Evolutionary conservation across 208 protist genomes (phyloP).

Genomic region (Trypanosoma rangeli): DNA sequence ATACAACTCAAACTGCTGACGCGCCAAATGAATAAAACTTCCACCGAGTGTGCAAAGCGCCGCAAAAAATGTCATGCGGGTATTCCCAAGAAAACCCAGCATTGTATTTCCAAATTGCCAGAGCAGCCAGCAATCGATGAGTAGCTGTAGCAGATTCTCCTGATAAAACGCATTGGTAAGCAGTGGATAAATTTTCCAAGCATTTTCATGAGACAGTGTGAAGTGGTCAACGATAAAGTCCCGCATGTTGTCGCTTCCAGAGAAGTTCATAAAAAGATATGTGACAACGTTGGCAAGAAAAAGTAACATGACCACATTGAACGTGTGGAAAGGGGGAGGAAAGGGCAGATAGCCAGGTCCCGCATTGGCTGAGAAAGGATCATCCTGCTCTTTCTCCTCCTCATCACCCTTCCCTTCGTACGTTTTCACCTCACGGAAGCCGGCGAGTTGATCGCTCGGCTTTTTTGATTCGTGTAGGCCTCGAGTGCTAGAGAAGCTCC

Average conservation of each 20-base stretch:
- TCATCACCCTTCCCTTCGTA: conserved; percentile 68
- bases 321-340: conserved; percentile 82
- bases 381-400: conserved; percentile 48
- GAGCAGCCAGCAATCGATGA: conserved; percentile 86
- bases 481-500: conserved; percentile 20
- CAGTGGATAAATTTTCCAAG: conserved; percentile 73
- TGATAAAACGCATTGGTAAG: conserved; percentile 86
- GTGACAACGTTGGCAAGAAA: conserved; percentile 74
- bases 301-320: conserved; percentile 88
- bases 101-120: conserved; percentile 86
- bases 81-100: conserved; percentile 83
- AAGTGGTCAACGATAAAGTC: conserved; percentile 89
- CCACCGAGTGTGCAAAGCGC: conserved; percentile 70
- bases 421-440: conserved; percentile 44
- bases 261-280: conserved; percentile 79
- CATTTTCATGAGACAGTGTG: conserved; percentile 86
- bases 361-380: conserved; percentile 50
- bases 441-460: conserved; percentile 44
- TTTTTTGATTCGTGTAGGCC: conserved; percentile 23
- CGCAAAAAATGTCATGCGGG: conserved; percentile 77
- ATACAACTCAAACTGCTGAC: conserved; percentile 81
- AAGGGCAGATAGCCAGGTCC: conserved; percentile 84
- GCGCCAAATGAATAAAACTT: conserved; percentile 73
- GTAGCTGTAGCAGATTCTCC: conserved; percentile 85
- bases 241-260: conserved; percentile 68